phyloP scores from a whole-genome alignment of 257 asterid genomes.

The Solanum habrochaites region DNA sequence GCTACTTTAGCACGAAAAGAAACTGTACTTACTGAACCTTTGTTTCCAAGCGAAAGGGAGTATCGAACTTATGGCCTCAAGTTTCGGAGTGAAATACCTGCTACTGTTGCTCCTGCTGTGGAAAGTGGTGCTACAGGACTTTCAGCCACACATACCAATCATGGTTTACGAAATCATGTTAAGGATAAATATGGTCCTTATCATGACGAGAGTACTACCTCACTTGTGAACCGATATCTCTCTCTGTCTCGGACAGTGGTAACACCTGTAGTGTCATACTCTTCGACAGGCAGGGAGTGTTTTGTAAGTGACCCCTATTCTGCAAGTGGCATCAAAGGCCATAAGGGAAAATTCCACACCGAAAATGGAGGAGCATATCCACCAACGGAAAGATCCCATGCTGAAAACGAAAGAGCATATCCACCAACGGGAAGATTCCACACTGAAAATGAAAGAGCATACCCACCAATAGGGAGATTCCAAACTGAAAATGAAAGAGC shows the following conservation, averaged over 20 bases:
- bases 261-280: slow-evolving; percentile 19
- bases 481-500: slow-evolving; percentile 15
- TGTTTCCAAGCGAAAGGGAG: slow-evolving; percentile 41
- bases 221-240: slow-evolving; percentile 60
- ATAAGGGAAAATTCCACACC: not conserved
- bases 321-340: not conserved
- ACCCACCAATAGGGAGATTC: not conserved
- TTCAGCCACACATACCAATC: slow-evolving; percentile 8
- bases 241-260: slow-evolving; percentile 19
- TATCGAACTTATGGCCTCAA: slow-evolving; percentile 52
- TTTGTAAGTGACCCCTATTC: slow-evolving; percentile 15
- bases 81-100: slow-evolving; percentile 12
- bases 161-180: not conserved
- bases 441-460: slow-evolving; percentile 15
- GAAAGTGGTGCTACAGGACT: slow-evolving; percentile 2
- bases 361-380: slow-evolving; percentile 7
- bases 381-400: not conserved
- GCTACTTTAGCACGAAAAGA: slow-evolving; percentile 23
- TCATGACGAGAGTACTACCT: slow-evolving; percentile 40
- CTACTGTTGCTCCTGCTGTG: not conserved
- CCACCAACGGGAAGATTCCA: not conserved
- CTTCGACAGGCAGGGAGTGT: slow-evolving; percentile 13
- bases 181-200: slow-evolving; percentile 29
- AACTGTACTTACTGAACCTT: slow-evolving; percentile 9
- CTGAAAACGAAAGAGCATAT: slow-evolving; percentile 15